These are phyloP conservation scores for Litchi chinensis DNA, from an alignment of 345 rosid genomes.

Conservation along the genomic window DNA sequence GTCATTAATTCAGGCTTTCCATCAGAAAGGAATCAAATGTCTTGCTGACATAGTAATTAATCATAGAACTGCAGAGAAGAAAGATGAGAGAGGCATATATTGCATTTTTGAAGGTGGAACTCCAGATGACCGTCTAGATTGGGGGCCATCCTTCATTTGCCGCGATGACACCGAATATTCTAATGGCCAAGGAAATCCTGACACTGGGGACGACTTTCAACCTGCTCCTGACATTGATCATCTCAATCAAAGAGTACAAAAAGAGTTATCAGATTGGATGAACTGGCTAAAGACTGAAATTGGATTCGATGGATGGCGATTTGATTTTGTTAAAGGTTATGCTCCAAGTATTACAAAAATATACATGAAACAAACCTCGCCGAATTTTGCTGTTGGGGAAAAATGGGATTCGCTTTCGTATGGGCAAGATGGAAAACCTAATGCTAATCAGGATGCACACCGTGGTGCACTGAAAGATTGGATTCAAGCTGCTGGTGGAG, in stretches of 20 bases:
- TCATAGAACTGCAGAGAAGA: constrained; percentile 76
- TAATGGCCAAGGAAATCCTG: constrained; percentile 72
- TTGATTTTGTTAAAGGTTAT: constrained; percentile 70
- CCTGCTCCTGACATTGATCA: constrained; percentile 89
- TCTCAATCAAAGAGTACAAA: constrained; percentile 64
- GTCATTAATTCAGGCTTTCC: constrained; percentile 53
- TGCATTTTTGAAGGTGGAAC: constrained; percentile 88
- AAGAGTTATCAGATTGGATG: constrained; percentile 84
- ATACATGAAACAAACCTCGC: constrained; percentile 52
- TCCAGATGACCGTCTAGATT: constrained; percentile 71
- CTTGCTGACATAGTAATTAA: constrained; percentile 90
- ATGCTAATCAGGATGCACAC: constrained; percentile 55
- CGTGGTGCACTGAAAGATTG: constrained; percentile 58
- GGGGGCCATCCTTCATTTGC: constrained; percentile 82
- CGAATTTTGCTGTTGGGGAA: constrained; percentile 81
- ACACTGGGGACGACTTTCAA: constrained; percentile 49
- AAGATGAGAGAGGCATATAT: constrained; percentile 65
- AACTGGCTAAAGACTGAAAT: constrained; percentile 79
- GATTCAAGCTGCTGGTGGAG: constrained; percentile 65
- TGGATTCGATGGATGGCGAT: constrained; percentile 80
- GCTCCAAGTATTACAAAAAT: constrained; percentile 58
- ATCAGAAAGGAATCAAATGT: constrained; percentile 58
- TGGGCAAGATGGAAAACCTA: constrained; percentile 57
- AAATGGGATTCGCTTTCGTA: constrained; percentile 62
- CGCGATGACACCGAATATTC: constrained; percentile 47